phyloP scores from a whole-genome alignment of 108 stramenopile species.

The Fragilaria radians region DNA sequence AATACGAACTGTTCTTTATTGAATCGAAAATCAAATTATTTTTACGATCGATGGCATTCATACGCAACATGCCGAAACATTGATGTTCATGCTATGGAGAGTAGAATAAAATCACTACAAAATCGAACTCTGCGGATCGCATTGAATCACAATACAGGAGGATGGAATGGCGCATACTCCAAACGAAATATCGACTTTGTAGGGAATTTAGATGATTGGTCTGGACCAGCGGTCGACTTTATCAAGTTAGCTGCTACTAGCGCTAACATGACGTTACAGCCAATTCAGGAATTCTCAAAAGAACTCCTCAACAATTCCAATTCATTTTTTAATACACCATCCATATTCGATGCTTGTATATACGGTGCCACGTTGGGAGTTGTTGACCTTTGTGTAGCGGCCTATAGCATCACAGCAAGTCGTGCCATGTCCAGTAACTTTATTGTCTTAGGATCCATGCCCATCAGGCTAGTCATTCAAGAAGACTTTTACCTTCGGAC shows the following conservation, averaged over 20 bases:
- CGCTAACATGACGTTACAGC: conserved; percentile 5
- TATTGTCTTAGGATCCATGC: conserved; percentile 4
- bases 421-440: conserved; percentile 11
- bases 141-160: conserved; percentile 9
- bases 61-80: conserved; percentile 21
- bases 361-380: conserved; percentile 20
- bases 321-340: conserved; percentile 5
- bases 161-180: conserved; percentile 13
- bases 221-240: conserved; percentile 13
- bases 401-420: conserved; percentile 18
- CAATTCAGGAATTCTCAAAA: conserved; percentile 5
- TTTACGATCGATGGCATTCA: conserved; percentile 12
- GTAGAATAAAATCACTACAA: conserved; percentile 2
- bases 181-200: not conserved
- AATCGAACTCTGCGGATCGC: conserved; percentile 1
- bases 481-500: no score
- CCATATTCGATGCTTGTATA: conserved; percentile 19
- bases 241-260: not conserved
- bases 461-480: conserved; percentile 9
- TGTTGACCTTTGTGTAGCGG: conserved; percentile 17
- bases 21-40: conserved; percentile 1
- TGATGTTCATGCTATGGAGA: conserved; percentile 8
- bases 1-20: not conserved
- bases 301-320: conserved; percentile 3
- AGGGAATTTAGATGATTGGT: conserved; percentile 5